phyloP scores from a whole-genome alignment of 352 stramenopile species.

The Pythium aristosporum region DNA sequence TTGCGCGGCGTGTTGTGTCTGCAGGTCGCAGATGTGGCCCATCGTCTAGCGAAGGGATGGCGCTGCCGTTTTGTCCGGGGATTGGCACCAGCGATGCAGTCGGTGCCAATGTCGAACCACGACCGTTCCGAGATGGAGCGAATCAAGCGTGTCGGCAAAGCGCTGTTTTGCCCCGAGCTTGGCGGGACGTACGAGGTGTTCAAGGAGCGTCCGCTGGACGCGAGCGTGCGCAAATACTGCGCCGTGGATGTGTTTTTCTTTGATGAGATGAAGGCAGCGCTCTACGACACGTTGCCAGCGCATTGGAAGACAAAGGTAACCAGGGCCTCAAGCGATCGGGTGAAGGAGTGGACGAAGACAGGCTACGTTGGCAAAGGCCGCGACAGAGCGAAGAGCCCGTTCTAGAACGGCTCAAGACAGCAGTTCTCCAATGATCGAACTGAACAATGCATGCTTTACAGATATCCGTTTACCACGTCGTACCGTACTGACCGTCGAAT shows the following conservation, averaged over 20 bases:
- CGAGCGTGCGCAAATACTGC: constrained; percentile 3
- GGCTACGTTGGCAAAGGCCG: too few species aligned
- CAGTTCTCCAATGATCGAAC: neutral
- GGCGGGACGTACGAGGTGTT: neutral
- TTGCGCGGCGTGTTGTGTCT: neutral
- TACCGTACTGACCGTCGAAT: constrained; percentile 18
- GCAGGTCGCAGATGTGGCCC: neutral
- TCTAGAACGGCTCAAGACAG: too few species aligned
- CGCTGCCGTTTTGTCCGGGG: neutral
- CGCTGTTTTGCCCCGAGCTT: too few species aligned
- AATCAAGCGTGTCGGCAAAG: neutral
- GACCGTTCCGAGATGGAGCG: neutral
- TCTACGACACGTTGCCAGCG: neutral
- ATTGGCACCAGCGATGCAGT: neutral
- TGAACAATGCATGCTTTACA: neutral
- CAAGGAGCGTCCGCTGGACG: constrained; percentile 1
- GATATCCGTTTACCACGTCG: constrained; percentile 9
- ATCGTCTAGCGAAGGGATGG: neutral
- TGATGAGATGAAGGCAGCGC: constrained; percentile 5
- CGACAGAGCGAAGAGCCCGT: too few species aligned
- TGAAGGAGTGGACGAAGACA: too few species aligned
- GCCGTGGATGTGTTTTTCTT: constrained; percentile 9
- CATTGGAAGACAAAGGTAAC: too few species aligned
- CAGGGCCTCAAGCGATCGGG: too few species aligned
- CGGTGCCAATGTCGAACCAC: too few species aligned